Percentiles rank a stretch among this genome's conserved stretches.
Conservation (phyloP, 2,329 filamentous ascomycete genomes). For the Fusarium hainanense region DNA sequence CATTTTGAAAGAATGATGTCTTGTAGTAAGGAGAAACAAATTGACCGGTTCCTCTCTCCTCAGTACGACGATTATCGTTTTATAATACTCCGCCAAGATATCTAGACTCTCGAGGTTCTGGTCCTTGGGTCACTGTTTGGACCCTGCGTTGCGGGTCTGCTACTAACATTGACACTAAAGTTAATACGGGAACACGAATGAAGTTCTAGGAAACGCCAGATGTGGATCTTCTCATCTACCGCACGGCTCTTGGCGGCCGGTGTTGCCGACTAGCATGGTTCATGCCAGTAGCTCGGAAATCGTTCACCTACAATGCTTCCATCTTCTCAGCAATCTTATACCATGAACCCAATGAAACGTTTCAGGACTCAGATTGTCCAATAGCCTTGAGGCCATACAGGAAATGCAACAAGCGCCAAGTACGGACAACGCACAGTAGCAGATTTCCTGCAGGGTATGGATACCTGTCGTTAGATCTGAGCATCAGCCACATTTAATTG, state of each 20-base stretch:
- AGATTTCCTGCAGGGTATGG: neutral
- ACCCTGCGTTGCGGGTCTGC: neutral
- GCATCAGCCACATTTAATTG: neutral
- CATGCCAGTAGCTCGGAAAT: neutral
- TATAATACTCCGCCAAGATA: neutral
- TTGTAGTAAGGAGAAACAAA: neutral
- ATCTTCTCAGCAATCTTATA: neutral
- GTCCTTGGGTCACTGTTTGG: neutral
- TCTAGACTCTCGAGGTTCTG: neutral
- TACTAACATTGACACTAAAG: neutral
- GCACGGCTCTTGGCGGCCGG: neutral
- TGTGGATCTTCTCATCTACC: neutral
- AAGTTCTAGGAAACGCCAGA: neutral
- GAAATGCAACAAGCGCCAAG: neutral
- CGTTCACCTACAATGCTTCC: neutral
- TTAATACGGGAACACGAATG: constrained; percentile 1
- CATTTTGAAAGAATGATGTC: neutral
- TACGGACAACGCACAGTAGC: neutral
- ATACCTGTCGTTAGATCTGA: no score
- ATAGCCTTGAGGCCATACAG: neutral
- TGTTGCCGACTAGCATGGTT: neutral
- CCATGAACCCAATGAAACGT: neutral
- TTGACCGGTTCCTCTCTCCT: neutral
- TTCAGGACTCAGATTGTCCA: neutral
- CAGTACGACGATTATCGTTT: neutral